A percentile compares a stretch with the other conserved stretches of the same genome.
phyloP scores from a whole-genome alignment of 2,329 filamentous ascomycete species.

The Magnaporthiopsis poae region DNA sequence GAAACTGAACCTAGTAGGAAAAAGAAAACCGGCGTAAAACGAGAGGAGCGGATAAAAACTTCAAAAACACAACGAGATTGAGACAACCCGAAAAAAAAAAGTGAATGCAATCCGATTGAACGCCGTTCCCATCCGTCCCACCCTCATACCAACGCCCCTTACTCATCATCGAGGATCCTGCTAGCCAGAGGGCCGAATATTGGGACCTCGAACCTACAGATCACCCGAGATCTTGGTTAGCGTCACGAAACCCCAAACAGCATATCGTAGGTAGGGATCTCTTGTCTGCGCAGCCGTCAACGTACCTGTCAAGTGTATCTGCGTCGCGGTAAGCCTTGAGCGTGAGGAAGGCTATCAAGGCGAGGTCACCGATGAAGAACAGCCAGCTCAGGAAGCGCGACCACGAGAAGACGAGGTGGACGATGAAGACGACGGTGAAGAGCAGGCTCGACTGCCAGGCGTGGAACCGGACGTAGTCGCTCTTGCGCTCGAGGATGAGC shows the following conservation, averaged over 20 bases:
- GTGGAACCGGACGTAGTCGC: conserved; percentile 94
- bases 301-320: conserved; percentile 52
- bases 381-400: conserved; percentile 75
- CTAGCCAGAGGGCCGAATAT: conserved; percentile 78
- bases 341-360: conserved; percentile 65
- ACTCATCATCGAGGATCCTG: conserved; percentile 81
- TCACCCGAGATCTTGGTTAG: conserved; percentile 15
- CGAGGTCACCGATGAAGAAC: conserved; percentile 66
- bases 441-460: conserved; percentile 87
- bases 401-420: conserved; percentile 83
- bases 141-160: conserved; percentile 10
- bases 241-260: too few relatives aligned
- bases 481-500: conserved; percentile 81
- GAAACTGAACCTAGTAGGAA: neutral
- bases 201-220: conserved; percentile 66
- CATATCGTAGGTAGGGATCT: too few relatives aligned
- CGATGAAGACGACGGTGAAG: conserved; percentile 62
- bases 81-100: neutral
- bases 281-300: neutral
- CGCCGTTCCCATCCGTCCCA: conserved; percentile 10
- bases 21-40: neutral
- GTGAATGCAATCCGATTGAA: neutral
- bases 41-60: neutral
- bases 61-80: neutral
- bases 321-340: conserved; percentile 77